Percentiles rank a stretch among this genome's conserved stretches.
Evolutionary conservation across 148 eudicot genomes (phyloP).

Genomic region (Chenopodium suecicum): DNA sequence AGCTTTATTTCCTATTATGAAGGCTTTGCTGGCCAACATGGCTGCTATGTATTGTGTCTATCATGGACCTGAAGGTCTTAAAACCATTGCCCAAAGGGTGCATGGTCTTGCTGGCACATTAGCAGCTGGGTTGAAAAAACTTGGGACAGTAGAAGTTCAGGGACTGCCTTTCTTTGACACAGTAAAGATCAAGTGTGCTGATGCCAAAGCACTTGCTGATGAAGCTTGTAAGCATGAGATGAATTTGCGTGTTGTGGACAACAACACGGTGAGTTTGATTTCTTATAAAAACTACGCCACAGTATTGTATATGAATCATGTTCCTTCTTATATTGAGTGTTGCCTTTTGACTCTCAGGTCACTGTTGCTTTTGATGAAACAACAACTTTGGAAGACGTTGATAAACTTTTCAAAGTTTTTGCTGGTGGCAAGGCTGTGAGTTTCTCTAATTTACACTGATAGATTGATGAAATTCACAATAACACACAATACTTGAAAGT

Average conservation of each 20-base stretch:
- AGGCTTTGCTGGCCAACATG: constrained; percentile 99
- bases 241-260: constrained; percentile 77
- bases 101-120: constrained; percentile 91
- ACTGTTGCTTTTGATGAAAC: constrained; percentile 93
- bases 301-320: background rate
- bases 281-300: background rate
- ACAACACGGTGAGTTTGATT: constrained; percentile 63
- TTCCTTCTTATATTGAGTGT: constrained; percentile 3
- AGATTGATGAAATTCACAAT: constrained; percentile 1
- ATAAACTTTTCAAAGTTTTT: constrained; percentile 81
- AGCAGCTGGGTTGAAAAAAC: constrained; percentile 85
- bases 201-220: constrained; percentile 71
- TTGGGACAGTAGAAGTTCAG: constrained; percentile 84
- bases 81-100: constrained; percentile 84
- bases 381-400: constrained; percentile 82
- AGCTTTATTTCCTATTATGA: constrained; percentile 20
- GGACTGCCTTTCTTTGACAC: constrained; percentile 88
- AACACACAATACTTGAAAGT: background rate
- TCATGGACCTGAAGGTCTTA: constrained; percentile 98
- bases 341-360: constrained; percentile 48
- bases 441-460: constrained; percentile 7
- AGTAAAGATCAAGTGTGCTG: constrained; percentile 75
- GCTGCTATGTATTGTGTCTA: constrained; percentile 99
- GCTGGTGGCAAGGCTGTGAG: constrained; percentile 79
- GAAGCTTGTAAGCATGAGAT: constrained; percentile 80